Percentiles rank a stretch among this genome's conserved stretches.
Conservation (phyloP, 2,329 filamentous ascomycete genomes). For the Nigrospora sphaerica region DNA sequence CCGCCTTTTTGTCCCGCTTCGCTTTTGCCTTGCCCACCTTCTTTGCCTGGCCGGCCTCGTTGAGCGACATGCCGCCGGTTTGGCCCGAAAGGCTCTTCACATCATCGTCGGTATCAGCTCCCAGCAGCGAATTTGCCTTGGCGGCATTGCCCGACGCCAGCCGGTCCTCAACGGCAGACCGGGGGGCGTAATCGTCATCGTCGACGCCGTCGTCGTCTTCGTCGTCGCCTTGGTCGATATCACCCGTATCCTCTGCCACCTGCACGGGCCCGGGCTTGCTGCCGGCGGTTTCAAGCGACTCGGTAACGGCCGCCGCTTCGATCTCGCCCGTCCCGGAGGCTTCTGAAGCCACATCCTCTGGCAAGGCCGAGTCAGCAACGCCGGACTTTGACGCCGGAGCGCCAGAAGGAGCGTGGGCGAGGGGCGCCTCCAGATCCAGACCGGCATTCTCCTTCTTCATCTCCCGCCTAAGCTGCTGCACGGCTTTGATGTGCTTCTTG, state of each 20-base stretch:
- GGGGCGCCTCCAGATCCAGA: slow-evolving; percentile 24
- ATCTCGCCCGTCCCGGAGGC: neutral
- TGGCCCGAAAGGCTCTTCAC: neutral
- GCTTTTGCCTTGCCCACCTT: slow-evolving; percentile 45
- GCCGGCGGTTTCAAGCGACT: no score
- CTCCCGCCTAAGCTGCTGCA: slow-evolving; percentile 70
- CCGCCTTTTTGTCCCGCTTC: slow-evolving; percentile 41
- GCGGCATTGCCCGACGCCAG: slow-evolving; percentile 15
- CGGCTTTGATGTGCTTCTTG: slow-evolving; percentile 88
- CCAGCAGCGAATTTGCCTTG: slow-evolving; percentile 6
- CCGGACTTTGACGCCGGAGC: slow-evolving; percentile 3
- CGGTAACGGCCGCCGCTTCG: neutral
- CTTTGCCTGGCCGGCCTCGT: slow-evolving; percentile 17
- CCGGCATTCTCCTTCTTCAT: slow-evolving; percentile 74
- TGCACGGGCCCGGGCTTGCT: neutral
- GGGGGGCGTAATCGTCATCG: slow-evolving; percentile 40
- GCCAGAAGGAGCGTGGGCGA: neutral
- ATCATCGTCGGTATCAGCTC: slow-evolving; percentile 1
- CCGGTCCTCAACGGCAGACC: slow-evolving; percentile 33
- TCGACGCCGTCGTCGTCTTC: slow-evolving; percentile 6
- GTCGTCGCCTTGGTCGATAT: neutral
- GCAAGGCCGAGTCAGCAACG: slow-evolving; percentile 1
- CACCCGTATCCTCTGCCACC: slow-evolving; percentile 2
- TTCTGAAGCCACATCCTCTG: neutral
- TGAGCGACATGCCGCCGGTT: slow-evolving; percentile 19